Evolutionary conservation across 2,329 filamentous ascomycete species (phyloP), one percentile per base, ranked within the genome.

Genomic region (Pezizomycotina sp.): DNA sequence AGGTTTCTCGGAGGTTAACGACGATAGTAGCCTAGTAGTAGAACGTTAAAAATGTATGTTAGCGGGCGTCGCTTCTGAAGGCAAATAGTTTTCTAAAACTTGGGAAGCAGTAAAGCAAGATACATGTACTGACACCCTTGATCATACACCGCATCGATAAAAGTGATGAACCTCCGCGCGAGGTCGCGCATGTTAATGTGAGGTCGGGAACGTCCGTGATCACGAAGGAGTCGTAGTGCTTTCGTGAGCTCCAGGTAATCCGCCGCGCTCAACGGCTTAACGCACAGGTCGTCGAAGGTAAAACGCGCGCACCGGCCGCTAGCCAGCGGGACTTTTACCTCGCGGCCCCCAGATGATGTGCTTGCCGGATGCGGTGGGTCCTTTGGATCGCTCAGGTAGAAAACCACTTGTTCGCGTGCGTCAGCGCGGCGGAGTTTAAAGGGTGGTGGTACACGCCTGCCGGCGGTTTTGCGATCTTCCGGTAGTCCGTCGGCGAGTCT

Each of bases 141-240:
- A 58, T 98, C 89, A 54, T 98, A 98, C 4, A 93, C 77, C 4
- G 89, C 86, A 55, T 98, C 89, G 47, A 98, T 81, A 50, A 98
- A 93, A 0, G 86, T 98, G 56, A 98, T 98, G 58, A 98, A 93
- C 4, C 89, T 69, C 8, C 89, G 65, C 0, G 89, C 89, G 24
- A 92, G 66, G 59, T 98, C 89, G 13, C 89, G 72, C 53, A 83
- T 73, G 36, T 72, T 71, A 47, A 82, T 70, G 25, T 77, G 89
- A n/a, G n/a, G n/a, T n/a, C n/a, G n/a, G 89, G 89, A 1, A 95
- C 74, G 33, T 84, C 78, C 0, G 83, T 92, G 6, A 98, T 70
- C 47, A 98, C 71, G 53, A 98, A 95, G 2, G 84, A 75, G 43
- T 93, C 77, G n/a, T 89, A 98, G 95, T 4, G 77, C 80, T 38